phyloP scores from a whole-genome alignment of 2,329 filamentous ascomycete genomes.

The Cladophialophora yegresii region DNA sequence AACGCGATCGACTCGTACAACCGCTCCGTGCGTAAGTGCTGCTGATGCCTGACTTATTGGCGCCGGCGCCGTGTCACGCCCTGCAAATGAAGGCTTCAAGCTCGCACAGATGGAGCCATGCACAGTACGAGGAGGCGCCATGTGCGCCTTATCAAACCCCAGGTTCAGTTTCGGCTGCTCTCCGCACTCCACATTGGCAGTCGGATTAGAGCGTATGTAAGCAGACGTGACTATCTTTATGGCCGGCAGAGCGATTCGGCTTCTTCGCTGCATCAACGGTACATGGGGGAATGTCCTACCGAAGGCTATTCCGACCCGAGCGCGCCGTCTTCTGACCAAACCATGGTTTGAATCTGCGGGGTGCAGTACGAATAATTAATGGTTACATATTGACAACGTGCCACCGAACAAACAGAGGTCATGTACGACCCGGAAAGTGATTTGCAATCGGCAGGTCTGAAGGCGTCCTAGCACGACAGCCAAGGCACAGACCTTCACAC shows the following conservation, averaged over 20 bases:
- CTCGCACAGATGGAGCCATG: background rate
- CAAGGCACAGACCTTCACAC: no score
- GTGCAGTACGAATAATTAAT: background rate
- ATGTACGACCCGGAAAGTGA: background rate
- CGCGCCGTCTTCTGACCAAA: background rate
- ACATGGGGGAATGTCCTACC: slow-evolving; percentile 6
- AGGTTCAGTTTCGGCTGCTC: background rate
- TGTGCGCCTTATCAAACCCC: background rate
- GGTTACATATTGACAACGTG: background rate
- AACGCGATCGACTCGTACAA: background rate
- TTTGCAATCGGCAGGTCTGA: background rate
- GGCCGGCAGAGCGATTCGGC: background rate
- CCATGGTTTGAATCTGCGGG: background rate
- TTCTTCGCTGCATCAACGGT: background rate
- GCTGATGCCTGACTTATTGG: background rate
- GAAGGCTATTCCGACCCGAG: background rate
- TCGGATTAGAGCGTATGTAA: background rate
- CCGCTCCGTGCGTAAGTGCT: background rate
- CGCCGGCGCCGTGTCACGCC: background rate
- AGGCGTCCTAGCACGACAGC: background rate
- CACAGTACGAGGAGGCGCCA: background rate
- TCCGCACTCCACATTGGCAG: background rate
- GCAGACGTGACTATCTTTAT: background rate
- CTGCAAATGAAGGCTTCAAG: background rate
- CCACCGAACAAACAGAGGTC: background rate